Conservation (phyloP, 78 protist species). For the Tieghemostelium lacteum region DNA sequence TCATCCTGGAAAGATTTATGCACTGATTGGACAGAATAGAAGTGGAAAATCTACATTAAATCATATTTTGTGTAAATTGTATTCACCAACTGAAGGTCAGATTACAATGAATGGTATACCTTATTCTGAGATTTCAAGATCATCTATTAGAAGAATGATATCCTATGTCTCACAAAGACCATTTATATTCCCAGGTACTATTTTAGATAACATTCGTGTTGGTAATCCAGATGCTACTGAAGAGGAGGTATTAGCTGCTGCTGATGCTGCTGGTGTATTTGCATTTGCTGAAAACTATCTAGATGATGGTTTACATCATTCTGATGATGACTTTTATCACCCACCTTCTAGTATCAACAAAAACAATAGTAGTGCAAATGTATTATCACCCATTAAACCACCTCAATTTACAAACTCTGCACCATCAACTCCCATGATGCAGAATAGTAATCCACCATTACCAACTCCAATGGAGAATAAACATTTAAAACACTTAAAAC, state of each 20-base stretch:
- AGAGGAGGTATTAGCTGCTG: constrained; percentile 63
- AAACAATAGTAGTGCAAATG: background rate
- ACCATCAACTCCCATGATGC: background rate
- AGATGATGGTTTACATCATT: constrained; percentile 4
- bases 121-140: constrained; percentile 55
- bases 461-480: background rate
- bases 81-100: constrained; percentile 56
- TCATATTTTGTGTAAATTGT: constrained; percentile 65
- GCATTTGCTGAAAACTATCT: constrained; percentile 79
- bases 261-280: constrained; percentile 78
- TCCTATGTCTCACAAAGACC: constrained; percentile 79
- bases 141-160: constrained; percentile 58
- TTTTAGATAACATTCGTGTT: constrained; percentile 70
- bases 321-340: constrained; percentile 3
- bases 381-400: background rate
- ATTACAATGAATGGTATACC: constrained; percentile 77
- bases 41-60: constrained; percentile 74
- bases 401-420: background rate
- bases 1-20: constrained; percentile 69
- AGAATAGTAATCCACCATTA: background rate
- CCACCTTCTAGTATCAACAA: background rate
- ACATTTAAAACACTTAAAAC: background rate
- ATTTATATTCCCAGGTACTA: constrained; percentile 75
- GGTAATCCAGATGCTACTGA: constrained; percentile 80
- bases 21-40: constrained; percentile 72